Base-by-base conservation (phyloP, 768 basidiomycete species). In the Agaricus subrufescens region DNA sequence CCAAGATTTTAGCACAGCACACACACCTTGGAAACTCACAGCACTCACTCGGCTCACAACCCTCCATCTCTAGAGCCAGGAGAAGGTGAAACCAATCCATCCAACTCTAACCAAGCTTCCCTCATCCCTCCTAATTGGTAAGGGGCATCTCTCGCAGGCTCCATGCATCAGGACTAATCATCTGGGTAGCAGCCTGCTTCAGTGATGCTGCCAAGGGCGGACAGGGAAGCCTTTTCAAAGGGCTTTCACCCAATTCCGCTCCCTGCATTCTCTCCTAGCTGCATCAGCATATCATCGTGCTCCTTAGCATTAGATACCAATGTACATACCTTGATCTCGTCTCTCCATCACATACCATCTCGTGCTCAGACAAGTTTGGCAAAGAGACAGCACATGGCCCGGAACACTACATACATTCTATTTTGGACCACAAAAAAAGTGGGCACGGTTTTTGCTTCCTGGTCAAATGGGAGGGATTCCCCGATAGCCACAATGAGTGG, bases 1-100 rank as follows among this genome's bases (percentile, higher is more conserved):
- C 56, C 2, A 45, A 58, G 15, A 54, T 63, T n/a, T 46, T 63
- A 3, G 62, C 62, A n/a, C 62, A 50, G 14, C 58, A 63, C 56
- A 57, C 58, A n/a, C 60, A 63, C 42, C 42, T 43, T 15, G 42
- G 42, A 5, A 14, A 31, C 10, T 4, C 10, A 4, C 31, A 10
- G 4, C 31, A 31, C 31, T 10, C 31, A 4, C 31, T 31, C 31
- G 10, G 10, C 31, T 5, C 31, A 31, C 31, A 31, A 31, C 31
- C 31, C 31, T 4, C 31, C 10, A 31, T 31, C 31, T 31, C 31
- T 31, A 25, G 42, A 25, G 23, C 42, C 15, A 43, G 15, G 6
- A 5, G 15, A 4, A 5, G 15, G 6, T 43, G 6, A 43, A 15
- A 43, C 12, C 23, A 19, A 19, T 15, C 23, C 4, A 43, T n/a